A percentile compares a stretch with the other conserved stretches of the same genome.
These are phyloP conservation scores for Aegle marmelos DNA, from an alignment of 345 rosid species.

Conservation along the genomic window DNA sequence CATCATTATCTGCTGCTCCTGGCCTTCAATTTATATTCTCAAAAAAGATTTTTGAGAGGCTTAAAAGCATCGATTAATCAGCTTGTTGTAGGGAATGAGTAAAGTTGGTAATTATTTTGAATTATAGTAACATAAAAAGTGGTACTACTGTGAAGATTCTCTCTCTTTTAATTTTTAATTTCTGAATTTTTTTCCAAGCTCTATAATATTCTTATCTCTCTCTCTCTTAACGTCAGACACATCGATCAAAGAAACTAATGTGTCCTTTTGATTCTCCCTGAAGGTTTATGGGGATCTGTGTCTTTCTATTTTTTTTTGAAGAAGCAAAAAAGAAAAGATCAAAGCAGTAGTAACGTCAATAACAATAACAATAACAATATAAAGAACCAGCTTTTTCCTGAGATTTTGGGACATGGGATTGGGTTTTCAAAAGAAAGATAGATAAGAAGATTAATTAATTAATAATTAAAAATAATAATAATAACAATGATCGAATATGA, in stretches of 20 bases:
- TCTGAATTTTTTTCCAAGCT: neutral
- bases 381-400: slow-evolving; percentile 38
- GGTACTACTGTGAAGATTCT: slow-evolving; percentile 36
- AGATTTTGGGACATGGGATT: slow-evolving; percentile 33
- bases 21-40: slow-evolving; percentile 1
- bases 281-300: slow-evolving; percentile 49
- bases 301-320: slow-evolving; percentile 28
- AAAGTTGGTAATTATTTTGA: slow-evolving; percentile 22
- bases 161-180: neutral
- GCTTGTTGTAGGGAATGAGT: slow-evolving; percentile 42
- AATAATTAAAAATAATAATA: too few relatives aligned
- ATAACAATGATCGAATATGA: neutral
- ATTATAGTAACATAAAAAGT: neutral
- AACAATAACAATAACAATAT: slow-evolving; percentile 10
- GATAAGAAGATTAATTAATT: slow-evolving; percentile 6
- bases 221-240: slow-evolving; percentile 29
- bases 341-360: slow-evolving; percentile 33
- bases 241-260: slow-evolving; percentile 34
- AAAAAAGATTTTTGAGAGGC: slow-evolving; percentile 20
- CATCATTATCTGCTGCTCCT: slow-evolving; percentile 29
- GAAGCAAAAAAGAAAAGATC: slow-evolving; percentile 21
- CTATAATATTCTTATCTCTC: slow-evolving; percentile 5
- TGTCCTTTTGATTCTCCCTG: slow-evolving; percentile 34
- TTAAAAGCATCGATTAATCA: slow-evolving; percentile 19
- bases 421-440: neutral